phyloP scores from a whole-genome alignment of 176 grass and related monocot genomes.

The Triticum urartu region DNA sequence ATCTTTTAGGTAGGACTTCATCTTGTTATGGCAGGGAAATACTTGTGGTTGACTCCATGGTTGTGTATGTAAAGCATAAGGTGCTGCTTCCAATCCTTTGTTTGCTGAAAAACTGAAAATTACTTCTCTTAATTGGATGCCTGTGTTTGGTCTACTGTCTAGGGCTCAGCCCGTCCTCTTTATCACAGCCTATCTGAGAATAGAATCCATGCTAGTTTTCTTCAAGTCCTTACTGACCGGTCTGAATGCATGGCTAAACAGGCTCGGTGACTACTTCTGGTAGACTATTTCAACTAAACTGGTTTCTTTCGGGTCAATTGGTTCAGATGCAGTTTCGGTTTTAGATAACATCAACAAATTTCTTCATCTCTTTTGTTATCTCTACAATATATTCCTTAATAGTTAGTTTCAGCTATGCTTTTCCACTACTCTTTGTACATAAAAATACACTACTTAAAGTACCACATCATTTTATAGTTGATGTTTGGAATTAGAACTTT shows the following conservation, averaged over 20 bases:
- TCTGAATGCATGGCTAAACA: background rate
- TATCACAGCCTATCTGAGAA: background rate
- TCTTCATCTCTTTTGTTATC: background rate
- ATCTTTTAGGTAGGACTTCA: conserved; percentile 13
- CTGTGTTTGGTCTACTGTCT: background rate
- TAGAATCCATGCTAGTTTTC: background rate
- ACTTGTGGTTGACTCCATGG: background rate
- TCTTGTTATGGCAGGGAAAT: background rate
- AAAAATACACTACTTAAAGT: background rate
- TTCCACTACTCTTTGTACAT: background rate
- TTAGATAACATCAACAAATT: conserved; percentile 8
- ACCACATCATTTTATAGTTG: background rate
- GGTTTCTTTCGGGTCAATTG: background rate
- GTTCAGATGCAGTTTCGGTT: background rate
- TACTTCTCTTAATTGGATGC: background rate
- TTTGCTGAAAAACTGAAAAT: background rate
- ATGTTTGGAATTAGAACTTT: background rate
- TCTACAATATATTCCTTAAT: background rate
- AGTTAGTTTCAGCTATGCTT: background rate
- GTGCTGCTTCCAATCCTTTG: background rate
- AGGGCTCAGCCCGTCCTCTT: background rate
- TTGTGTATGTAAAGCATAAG: background rate
- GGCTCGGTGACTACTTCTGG: background rate
- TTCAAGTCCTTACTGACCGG: background rate
- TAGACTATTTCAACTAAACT: background rate